Conservation (phyloP, 352 stramenopile species). For the Globisporangium paroecandrum region DNA sequence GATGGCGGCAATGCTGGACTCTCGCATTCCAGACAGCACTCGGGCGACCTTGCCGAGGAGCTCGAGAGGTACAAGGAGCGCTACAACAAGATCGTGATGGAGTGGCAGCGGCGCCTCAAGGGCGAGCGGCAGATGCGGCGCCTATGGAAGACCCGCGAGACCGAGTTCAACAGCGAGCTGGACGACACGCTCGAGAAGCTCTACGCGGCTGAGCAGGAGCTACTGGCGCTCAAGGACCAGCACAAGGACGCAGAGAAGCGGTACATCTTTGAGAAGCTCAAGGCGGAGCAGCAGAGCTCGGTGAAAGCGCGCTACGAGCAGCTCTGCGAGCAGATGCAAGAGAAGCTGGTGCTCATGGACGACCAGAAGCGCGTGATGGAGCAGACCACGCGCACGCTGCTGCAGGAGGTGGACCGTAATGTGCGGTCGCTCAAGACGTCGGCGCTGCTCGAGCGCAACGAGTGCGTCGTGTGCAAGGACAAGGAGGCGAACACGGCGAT, state of each 20-base stretch:
- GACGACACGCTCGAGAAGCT: conserved; percentile 54
- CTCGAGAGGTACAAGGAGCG: conserved; percentile 74
- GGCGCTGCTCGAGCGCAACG: conserved; percentile 53
- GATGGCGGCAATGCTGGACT: conserved; percentile 17
- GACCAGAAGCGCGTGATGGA: conserved; percentile 79
- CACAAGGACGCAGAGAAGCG: conserved; percentile 68
- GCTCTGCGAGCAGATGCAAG: conserved; percentile 71
- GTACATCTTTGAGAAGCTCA: conserved; percentile 67
- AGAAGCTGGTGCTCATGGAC: conserved; percentile 55
- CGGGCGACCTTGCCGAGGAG: conserved; percentile 42
- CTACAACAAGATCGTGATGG: conserved; percentile 76
- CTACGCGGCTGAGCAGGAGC: conserved; percentile 44
- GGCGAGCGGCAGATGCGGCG: conserved; percentile 76
- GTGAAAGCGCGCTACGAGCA: conserved; percentile 75
- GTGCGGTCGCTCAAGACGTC: conserved; percentile 64
- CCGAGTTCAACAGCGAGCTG: conserved; percentile 67
- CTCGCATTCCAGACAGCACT: conserved; percentile 6
- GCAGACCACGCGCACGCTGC: conserved; percentile 68
- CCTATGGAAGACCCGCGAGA: conserved; percentile 74
- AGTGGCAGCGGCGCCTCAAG: conserved; percentile 74
- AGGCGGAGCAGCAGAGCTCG: conserved; percentile 69
- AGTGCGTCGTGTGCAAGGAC: conserved; percentile 84
- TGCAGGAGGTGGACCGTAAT: conserved; percentile 72
- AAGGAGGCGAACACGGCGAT: conserved; percentile 64
- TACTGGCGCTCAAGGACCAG: conserved; percentile 33